A percentile compares a stretch with the other conserved stretches of the same genome.
Evolutionary conservation across 2,329 filamentous ascomycete genomes (phyloP).

Genomic region (Aspergillus neoniger): DNA sequence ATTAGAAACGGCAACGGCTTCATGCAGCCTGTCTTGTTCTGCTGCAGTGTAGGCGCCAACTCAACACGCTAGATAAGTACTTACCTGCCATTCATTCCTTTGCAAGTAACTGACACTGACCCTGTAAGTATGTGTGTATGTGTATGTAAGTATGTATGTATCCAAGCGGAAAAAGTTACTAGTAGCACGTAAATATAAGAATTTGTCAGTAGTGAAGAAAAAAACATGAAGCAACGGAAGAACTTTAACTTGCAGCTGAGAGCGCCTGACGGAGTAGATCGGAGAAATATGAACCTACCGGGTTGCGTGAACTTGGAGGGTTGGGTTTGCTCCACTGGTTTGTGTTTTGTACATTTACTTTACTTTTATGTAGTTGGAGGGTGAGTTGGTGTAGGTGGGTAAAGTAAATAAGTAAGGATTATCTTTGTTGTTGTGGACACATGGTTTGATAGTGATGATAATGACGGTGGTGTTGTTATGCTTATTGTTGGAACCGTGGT

Average conservation of each 20-base stretch:
- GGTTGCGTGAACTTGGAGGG: background rate
- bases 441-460: background rate
- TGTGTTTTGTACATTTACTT: no score
- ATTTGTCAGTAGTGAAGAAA: background rate
- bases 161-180: background rate
- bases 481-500: no score
- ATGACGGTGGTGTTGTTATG: no score
- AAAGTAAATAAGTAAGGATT: background rate
- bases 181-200: background rate
- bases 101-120: no score
- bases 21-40: constrained; percentile 14
- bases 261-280: constrained; percentile 9
- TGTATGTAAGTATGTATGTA: background rate
- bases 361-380: background rate
- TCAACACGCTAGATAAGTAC: background rate
- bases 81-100: no score
- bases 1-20: constrained; percentile 17
- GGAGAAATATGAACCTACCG: constrained; percentile 13
- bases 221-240: background rate
- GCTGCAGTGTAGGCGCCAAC: background rate
- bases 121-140: background rate
- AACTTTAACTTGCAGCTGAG: constrained; percentile 11
- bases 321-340: background rate
- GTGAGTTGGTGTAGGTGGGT: background rate
- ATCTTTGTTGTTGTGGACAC: background rate